Evolutionary conservation across 306 rosid species (phyloP), one percentile per base, ranked within the genome.

Genomic region (Prinsepia uniflora): DNA sequence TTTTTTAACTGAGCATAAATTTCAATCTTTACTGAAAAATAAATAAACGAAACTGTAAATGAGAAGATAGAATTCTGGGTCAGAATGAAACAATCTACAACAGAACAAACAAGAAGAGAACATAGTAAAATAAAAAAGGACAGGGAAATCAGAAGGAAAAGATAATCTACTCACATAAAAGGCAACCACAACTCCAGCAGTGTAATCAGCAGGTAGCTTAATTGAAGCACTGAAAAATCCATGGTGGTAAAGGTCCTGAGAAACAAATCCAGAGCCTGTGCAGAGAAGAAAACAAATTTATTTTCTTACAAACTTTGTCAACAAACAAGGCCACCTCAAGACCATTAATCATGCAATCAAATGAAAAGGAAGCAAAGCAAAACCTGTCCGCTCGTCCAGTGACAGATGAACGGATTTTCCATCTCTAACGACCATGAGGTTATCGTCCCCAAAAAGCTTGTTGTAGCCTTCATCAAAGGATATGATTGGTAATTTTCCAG

Each of bases 171-270:
- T 93, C 79, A 93, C 98, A 83, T 93, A 93, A 69, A 93, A 93
- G 41, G 98, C 98, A 74, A 93, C 96, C 6, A 93, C 98, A 72
- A 90, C 94, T 49, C 98, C 98, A 48, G 98, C 98, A 67, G 98
- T 87, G 45, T 93, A 93, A 81, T 93, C 98, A 77, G 89, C 55
- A 10, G 98, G 98, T 79, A 93, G 71, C 91, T 93, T 90, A 74
- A 93, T 87, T 0, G 94, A 87, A 74, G 96, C 98, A 82, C 98
- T 86, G 83, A 90, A 90, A 78, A 84, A 89, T 41, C 98, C 98
- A 46, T 90, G 92, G 68, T 83, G 90, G 74, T 88, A 93, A 75
- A 93, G 83, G 74, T 93, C 98, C 71, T 93, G 98, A 72, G 98
- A 88, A 39, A 84, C 94, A 83, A 93, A 93, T 77, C 98, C 98